Base-by-base conservation (phyloP, 306 rosid genomes). In the Benincasa hispida region DNA sequence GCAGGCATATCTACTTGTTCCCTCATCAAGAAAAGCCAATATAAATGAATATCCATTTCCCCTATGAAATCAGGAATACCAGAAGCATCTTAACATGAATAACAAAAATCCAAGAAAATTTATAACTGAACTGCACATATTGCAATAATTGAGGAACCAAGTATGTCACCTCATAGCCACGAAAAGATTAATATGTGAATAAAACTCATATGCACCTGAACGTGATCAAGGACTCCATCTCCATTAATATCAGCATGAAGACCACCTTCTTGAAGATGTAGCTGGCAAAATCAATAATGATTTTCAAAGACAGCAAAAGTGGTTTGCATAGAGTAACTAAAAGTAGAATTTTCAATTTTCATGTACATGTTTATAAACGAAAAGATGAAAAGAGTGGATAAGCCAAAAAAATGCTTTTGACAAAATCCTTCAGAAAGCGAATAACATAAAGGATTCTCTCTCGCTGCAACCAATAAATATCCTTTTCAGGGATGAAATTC, bases 211-310 rank as follows among this genome's bases (percentile, higher is more conserved):
- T 21, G 79, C 78, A 95, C 99, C 98, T 95, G 98, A 78, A 95
- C 99, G 82, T 95, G 99, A 87, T 95, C 99, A 78, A 95, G 91
- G 79, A 95, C 98, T 80, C 99, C 99, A 59, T 95, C 99, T 4
- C 99, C 98, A 80, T 95, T 95, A 78, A 95, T 81, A 87, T 95
- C 98, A 79, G 99, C 99, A 82, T 95, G 99, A 74, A 95, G 96
- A 82, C 99, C 99, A 59, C 98, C 98, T 70, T 95, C 98, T 86
- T 83, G 97, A 80, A 95, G 99, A 84, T 89, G 97, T 69, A 95
- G 93, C 99, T 95, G 98, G 58, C 6, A 59, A 77, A 56, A 87
- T 73, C 69, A 80, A 85, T 34, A 58, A 22, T 24, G 22, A 39
- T 37, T 75, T 75, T 37, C 22, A 61, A 51, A 50, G 55, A 22